phyloP scores from a whole-genome alignment of 169 alveolate species.

The Cyclospora cayetanensis region DNA sequence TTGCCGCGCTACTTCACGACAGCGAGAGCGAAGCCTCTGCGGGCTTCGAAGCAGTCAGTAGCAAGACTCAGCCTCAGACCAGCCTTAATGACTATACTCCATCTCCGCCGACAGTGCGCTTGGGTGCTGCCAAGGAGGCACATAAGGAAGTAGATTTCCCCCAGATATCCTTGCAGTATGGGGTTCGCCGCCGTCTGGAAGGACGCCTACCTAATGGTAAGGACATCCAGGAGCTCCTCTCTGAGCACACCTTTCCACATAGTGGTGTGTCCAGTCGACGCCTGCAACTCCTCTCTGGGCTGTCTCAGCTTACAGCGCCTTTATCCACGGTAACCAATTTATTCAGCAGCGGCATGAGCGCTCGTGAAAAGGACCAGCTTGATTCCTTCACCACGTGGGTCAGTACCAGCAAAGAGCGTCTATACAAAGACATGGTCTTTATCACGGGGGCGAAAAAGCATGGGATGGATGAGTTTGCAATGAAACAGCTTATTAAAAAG shows the following conservation, averaged over 20 bases:
- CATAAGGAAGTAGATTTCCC: too few species aligned
- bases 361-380: constrained; percentile 26
- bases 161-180: too few species aligned
- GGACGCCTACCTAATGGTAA: background rate
- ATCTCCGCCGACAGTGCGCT: background rate
- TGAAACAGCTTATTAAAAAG: constrained; percentile 33
- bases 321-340: background rate
- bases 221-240: background rate
- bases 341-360: constrained; percentile 24
- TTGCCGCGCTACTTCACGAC: background rate
- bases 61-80: background rate
- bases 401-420: constrained; percentile 42
- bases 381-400: constrained; percentile 30
- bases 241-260: background rate
- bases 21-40: background rate
- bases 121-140: background rate
- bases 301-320: constrained; percentile 4
- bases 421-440: constrained; percentile 23
- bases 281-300: constrained; percentile 12
- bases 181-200: background rate
- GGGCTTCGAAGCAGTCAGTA: background rate
- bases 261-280: constrained; percentile 4
- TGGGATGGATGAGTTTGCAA: constrained; percentile 39
- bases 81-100: background rate
- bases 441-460: background rate